Evolutionary conservation across 805 yeast species (phyloP).

Genomic region (Wickerhamiella sorbophila): DNA sequence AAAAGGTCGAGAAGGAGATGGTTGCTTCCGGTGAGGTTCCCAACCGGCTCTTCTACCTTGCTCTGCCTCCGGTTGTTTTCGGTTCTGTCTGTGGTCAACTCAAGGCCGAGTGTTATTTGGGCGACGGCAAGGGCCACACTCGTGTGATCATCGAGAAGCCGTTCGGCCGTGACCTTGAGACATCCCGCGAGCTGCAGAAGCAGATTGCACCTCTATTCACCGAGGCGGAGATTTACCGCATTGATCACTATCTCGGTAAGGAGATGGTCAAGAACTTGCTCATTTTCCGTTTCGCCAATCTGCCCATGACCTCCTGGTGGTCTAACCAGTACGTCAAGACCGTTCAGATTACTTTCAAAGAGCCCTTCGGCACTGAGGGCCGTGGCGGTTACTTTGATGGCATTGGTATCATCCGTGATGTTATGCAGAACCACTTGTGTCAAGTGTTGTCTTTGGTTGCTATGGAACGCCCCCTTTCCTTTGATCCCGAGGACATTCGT

Average conservation of each 20-base stretch:
- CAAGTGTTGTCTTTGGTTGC: slow-evolving; percentile 85
- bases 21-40: slow-evolving; percentile 26
- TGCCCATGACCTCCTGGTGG: slow-evolving; percentile 81
- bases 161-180: slow-evolving; percentile 79
- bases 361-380: slow-evolving; percentile 98
- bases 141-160: slow-evolving; percentile 93
- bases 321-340: slow-evolving; percentile 61
- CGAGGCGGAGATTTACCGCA: slow-evolving; percentile 87
- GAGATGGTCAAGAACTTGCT: slow-evolving; percentile 93
- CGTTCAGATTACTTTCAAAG: slow-evolving; percentile 87
- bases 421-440: slow-evolving; percentile 92
- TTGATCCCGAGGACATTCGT: slow-evolving; percentile 82
- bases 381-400: slow-evolving; percentile 96
- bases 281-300: slow-evolving; percentile 82
- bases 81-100: slow-evolving; percentile 61
- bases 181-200: slow-evolving; percentile 63
- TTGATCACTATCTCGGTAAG: slow-evolving; percentile 95
- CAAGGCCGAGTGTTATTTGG: slow-evolving; percentile 47
- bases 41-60: slow-evolving; percentile 80
- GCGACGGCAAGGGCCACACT: slow-evolving; percentile 46
- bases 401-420: slow-evolving; percentile 93
- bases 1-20: slow-evolving; percentile 39
- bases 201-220: slow-evolving; percentile 72
- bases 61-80: slow-evolving; percentile 89
- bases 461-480: slow-evolving; percentile 91